These are phyloP conservation scores for Venturiaceae sp. DNA, from an alignment of 2,329 filamentous ascomycete species.

Conservation along the genomic window DNA sequence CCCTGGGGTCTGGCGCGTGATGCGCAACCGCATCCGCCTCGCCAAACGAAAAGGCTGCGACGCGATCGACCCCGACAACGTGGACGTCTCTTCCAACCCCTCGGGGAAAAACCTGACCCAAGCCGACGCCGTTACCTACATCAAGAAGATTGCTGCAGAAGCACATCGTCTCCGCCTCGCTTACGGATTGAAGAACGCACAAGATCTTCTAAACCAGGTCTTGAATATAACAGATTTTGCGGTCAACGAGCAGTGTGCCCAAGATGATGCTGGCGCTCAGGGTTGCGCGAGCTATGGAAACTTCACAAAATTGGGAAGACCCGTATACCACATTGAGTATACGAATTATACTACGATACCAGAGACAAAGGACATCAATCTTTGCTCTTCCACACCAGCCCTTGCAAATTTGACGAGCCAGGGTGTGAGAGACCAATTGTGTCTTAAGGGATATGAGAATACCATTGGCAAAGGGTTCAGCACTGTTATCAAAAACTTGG, in stretches of 20 bases:
- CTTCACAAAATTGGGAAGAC: slow-evolving; percentile 20
- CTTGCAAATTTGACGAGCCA: not conserved
- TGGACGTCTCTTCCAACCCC: not conserved
- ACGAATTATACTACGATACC: not conserved
- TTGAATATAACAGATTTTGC: not conserved
- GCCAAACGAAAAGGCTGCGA: slow-evolving; percentile 22
- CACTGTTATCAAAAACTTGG: slow-evolving; percentile 8
- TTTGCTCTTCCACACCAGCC: not conserved
- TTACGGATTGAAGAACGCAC: slow-evolving; percentile 3
- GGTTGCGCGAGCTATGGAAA: slow-evolving; percentile 15
- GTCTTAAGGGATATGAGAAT: slow-evolving; percentile 17
- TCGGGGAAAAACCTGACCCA: not conserved
- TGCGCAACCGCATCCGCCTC: slow-evolving; percentile 17
- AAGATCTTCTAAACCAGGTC: not conserved
- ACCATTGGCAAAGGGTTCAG: not conserved
- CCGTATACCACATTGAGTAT: slow-evolving; percentile 9
- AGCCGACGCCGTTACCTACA: not conserved
- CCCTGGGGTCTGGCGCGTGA: slow-evolving; percentile 15
- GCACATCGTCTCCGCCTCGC: not conserved
- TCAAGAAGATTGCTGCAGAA: not conserved
- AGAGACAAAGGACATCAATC: not conserved
- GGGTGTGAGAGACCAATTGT: not conserved
- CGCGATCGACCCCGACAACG: slow-evolving; percentile 26
- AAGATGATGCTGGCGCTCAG: not conserved
- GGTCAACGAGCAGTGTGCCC: slow-evolving; percentile 4